phyloP scores from a whole-genome alignment of 202 grass and related monocot species.

The Musa balbisiana region DNA sequence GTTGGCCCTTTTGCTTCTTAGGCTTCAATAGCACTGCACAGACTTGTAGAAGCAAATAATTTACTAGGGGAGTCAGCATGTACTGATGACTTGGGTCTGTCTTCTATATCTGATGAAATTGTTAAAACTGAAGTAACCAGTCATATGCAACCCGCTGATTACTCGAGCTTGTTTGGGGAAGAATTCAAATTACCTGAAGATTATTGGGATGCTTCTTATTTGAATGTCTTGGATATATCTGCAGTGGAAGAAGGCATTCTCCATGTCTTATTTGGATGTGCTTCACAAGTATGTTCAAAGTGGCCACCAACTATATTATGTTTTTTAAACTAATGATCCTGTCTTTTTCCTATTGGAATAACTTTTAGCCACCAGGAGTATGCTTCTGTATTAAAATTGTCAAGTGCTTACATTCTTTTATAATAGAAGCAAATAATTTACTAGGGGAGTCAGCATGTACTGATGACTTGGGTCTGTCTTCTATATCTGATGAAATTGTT shows the following conservation, averaged over 20 bases:
- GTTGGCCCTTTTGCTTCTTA: constrained; percentile 30
- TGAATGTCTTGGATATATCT: constrained; percentile 90
- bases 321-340: not conserved
- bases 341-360: no score
- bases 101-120: constrained; percentile 39
- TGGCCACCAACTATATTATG: constrained; percentile 2
- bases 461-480: constrained; percentile 18
- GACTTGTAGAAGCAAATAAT: constrained; percentile 46
- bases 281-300: constrained; percentile 59
- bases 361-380: no score
- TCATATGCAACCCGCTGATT: constrained; percentile 42
- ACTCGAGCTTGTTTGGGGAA: constrained; percentile 76
- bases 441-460: constrained; percentile 25
- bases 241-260: constrained; percentile 90
- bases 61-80: constrained; percentile 21
- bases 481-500: constrained; percentile 40
- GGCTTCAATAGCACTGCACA: constrained; percentile 61
- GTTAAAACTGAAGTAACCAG: constrained; percentile 41
- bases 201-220: constrained; percentile 40
- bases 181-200: constrained; percentile 55
- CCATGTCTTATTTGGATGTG: constrained; percentile 75
- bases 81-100: constrained; percentile 22
- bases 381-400: no score
- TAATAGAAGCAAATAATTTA: constrained; percentile 37
- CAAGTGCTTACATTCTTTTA: no score